Base-by-base conservation (phyloP, 257 asterid genomes). In the Rehmannia glutinosa region DNA sequence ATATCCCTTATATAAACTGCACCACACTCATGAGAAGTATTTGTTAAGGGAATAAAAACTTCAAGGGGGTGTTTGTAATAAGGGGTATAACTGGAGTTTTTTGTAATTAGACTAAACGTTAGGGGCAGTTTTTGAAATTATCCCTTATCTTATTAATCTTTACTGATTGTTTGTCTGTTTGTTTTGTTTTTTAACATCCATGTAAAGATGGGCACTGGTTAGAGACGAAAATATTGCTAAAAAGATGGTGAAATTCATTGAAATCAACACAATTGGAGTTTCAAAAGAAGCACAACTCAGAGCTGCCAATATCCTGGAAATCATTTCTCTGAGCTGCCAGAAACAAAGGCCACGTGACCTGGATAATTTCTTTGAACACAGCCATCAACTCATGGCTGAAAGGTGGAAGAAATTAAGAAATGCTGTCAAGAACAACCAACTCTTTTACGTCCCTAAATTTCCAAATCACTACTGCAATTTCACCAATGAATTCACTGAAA, bases 211-310 rank as follows among this genome's bases (percentile, higher is more conserved):
- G 97, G 99, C 97, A 1, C 62, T 94, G 12, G 96, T 88, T 1
- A 83, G 62, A 64, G 91, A 94, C 41, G 77, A 76, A 71, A 81
- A 76, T 0, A 84, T 91, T 2, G 97, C 96, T 1, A 73, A 55
- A 7, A 91, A 70, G 70, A 91, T 94, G 99, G 85, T 72, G 55
- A 82, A 91, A 6, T 94, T 79, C 64, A 83, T 91, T 2, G 92
- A 82, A 70, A 17, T 88, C 2, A 91, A 65, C 77, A 84, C 96
- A 2, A 94, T 94, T 24, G 99, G 96, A 12, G 99, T 90, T 46
- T 86, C 96, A 0, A 94, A 88, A 70, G 97, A 91, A 68, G 81
- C 96, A 20, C 99, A 94, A 47, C 80, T 83, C 21, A 82, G 96
- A 70, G 87, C 96, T 16, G 92, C 99, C 3, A 81, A 59, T 52